phyloP scores from a whole-genome alignment of 2,329 filamentous ascomycete genomes.

The Diaporthe helianthi region DNA sequence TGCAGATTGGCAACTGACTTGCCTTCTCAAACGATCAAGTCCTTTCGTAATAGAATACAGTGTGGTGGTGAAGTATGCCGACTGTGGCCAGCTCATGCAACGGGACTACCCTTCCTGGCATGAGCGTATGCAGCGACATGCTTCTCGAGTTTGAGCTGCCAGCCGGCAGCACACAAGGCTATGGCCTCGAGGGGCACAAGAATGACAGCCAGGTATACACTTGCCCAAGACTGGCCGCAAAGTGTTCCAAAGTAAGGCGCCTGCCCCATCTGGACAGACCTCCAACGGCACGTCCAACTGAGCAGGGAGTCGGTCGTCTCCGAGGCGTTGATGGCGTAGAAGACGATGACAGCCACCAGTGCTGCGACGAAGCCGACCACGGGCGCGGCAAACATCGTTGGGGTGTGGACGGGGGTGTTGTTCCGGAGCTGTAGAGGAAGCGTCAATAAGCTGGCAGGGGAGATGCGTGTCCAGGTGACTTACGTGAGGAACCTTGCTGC shows the following conservation, averaged over 20 bases:
- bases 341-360: constrained; percentile 62
- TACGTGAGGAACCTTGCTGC: constrained; percentile 58
- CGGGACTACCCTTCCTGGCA: constrained; percentile 46
- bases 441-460: background rate
- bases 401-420: constrained; percentile 44
- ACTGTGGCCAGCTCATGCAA: constrained; percentile 30
- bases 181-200: constrained; percentile 63
- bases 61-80: background rate
- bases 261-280: constrained; percentile 56
- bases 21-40: background rate
- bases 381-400: constrained; percentile 49
- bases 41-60: background rate
- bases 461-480: constrained; percentile 45
- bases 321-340: constrained; percentile 64
- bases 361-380: constrained; percentile 53
- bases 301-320: constrained; percentile 60
- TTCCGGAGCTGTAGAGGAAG: constrained; percentile 47
- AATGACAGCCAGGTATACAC: constrained; percentile 60
- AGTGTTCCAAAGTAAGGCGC: constrained; percentile 63
- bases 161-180: constrained; percentile 54
- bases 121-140: constrained; percentile 45
- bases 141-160: constrained; percentile 54
- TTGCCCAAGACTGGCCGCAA: constrained; percentile 63
- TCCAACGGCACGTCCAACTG: constrained; percentile 70
- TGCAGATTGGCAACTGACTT: background rate